Conservation (phyloP, 257 asterid genomes). For the Solanum dulcamara region DNA sequence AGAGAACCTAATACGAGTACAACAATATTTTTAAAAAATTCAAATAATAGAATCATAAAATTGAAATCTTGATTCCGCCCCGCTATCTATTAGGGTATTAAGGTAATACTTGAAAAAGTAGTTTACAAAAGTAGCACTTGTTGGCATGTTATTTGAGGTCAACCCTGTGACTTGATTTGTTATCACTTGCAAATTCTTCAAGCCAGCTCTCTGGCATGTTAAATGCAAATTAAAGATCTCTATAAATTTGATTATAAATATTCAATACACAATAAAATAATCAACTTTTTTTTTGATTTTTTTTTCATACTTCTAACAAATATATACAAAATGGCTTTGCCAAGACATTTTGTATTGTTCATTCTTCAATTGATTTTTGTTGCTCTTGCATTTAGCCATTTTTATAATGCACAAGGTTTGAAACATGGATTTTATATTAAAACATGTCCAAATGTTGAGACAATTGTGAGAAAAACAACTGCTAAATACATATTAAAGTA, state of each 20-base stretch:
- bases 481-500: conserved; percentile 18
- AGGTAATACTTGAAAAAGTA: no score
- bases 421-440: conserved; percentile 18
- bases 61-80: no score
- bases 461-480: conserved; percentile 30
- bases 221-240: neutral
- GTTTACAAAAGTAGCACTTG: neutral
- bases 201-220: neutral
- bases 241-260: neutral
- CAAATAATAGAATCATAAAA: no score
- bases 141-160: neutral
- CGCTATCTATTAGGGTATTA: no score
- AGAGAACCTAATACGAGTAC: no score
- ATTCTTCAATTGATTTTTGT: conserved; percentile 1
- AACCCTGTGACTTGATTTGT: neutral
- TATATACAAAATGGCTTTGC: conserved; percentile 21
- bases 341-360: neutral
- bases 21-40: no score
- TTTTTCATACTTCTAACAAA: neutral
- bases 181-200: neutral
- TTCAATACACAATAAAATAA: neutral
- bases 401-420: conserved; percentile 24
- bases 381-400: conserved; percentile 5
- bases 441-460: conserved; percentile 39
- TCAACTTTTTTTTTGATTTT: neutral